Percentiles rank a stretch among this genome's conserved stretches.
Conservation (phyloP, 352 stramenopile genomes). For the Peronosclerospora sorghi region DNA sequence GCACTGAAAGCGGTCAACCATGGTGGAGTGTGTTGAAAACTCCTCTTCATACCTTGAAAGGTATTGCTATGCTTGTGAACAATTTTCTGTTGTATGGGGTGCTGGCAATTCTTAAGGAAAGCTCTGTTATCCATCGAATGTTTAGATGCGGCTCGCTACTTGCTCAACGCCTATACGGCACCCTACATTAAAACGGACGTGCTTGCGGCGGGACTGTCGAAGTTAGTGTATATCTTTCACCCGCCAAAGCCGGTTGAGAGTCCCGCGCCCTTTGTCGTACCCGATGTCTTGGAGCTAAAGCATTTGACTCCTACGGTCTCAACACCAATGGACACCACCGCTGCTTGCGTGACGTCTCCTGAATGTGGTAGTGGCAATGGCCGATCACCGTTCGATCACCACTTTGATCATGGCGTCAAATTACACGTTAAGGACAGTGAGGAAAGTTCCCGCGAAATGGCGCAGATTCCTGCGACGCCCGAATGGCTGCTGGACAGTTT, state of each 20-base stretch:
- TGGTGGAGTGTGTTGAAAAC: constrained; percentile 68
- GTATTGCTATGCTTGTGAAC: constrained; percentile 42
- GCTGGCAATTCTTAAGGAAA: constrained; percentile 56
- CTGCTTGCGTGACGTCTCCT: constrained; percentile 59
- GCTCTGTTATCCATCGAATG: constrained; percentile 38
- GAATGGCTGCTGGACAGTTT: constrained; percentile 38
- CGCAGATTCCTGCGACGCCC: constrained; percentile 27
- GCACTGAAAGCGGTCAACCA: constrained; percentile 37
- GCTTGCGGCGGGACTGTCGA: constrained; percentile 54
- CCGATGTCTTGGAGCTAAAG: constrained; percentile 36
- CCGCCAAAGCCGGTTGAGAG: constrained; percentile 45
- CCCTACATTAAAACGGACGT: constrained; percentile 72
- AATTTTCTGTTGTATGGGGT: constrained; percentile 26
- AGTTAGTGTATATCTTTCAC: constrained; percentile 68
- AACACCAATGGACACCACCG: constrained; percentile 53
- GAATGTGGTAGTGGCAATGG: constrained; percentile 62
- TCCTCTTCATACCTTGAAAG: constrained; percentile 67
- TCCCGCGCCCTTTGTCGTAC: constrained; percentile 29
- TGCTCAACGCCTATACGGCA: constrained; percentile 66
- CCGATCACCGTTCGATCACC: constrained; percentile 57
- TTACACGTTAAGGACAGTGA: constrained; percentile 33
- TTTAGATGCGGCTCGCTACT: constrained; percentile 69
- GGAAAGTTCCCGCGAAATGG: constrained; percentile 38
- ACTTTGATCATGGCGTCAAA: constrained; percentile 63
- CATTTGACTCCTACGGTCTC: constrained; percentile 23